phyloP scores from a whole-genome alignment of 306 rosid species.

The Vachellia collinsii region DNA sequence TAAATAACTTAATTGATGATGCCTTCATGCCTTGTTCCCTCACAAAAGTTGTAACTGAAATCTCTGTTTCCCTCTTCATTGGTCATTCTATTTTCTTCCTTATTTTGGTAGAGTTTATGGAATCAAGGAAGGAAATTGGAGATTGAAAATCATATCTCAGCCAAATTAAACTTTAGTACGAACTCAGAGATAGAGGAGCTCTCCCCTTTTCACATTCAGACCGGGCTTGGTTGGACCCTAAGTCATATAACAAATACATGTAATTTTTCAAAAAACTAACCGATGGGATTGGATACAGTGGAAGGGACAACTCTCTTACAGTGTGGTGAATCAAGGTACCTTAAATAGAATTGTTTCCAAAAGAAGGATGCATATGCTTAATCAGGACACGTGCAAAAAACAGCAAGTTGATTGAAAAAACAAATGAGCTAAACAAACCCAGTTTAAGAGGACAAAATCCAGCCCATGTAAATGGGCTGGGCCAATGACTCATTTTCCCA shows the following conservation, averaged over 20 bases:
- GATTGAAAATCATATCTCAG: not conserved
- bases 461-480: not conserved
- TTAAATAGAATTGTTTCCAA: no score
- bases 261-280: no score
- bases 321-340: no score
- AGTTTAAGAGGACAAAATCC: not conserved
- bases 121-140: not conserved
- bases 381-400: no score
- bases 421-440: not conserved
- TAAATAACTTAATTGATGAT: slow-evolving; percentile 52
- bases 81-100: slow-evolving; percentile 4
- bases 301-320: no score
- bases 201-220: not conserved
- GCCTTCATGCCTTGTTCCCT: slow-evolving; percentile 43
- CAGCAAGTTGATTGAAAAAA: no score
- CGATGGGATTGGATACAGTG: no score
- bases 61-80: slow-evolving; percentile 11
- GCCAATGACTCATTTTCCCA: no score
- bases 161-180: not conserved
- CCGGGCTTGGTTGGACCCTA: not conserved
- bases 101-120: not conserved
- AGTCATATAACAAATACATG: not conserved
- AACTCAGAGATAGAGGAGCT: not conserved
- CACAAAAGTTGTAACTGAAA: slow-evolving; percentile 35
- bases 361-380: no score